These are phyloP conservation scores for Backusella circina DNA, from an alignment of 192 early-diverging fungal genomes.

Conservation along the genomic window DNA sequence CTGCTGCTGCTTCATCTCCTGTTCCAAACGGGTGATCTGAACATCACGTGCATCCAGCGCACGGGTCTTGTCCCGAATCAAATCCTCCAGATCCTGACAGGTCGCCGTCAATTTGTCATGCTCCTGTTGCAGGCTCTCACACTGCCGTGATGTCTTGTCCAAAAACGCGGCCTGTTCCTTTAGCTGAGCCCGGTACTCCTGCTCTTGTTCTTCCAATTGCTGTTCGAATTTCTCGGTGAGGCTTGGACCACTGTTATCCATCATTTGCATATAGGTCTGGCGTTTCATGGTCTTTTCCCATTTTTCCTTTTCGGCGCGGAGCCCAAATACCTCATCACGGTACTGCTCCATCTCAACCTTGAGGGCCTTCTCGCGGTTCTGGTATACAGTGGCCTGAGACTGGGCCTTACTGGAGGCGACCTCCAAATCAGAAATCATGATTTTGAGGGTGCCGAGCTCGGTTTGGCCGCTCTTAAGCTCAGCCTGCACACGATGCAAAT, in stretches of 20 bases:
- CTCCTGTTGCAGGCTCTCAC: constrained; percentile 20
- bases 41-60: constrained; percentile 37
- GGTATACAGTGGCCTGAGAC: neutral
- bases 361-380: constrained; percentile 14
- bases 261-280: constrained; percentile 34
- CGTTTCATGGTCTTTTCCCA: constrained; percentile 39
- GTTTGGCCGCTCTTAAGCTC: neutral
- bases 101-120: constrained; percentile 20
- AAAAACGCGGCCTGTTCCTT: constrained; percentile 29
- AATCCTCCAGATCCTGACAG: constrained; percentile 27
- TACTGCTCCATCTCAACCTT: constrained; percentile 32
- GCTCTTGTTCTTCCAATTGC: constrained; percentile 30
- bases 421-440: constrained; percentile 28
- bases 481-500: neutral
- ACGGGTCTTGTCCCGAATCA: constrained; percentile 36
- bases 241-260: constrained; percentile 29
- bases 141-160: constrained; percentile 18
- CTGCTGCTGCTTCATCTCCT: constrained; percentile 23
- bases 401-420: constrained; percentile 26
- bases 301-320: constrained; percentile 30
- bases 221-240: constrained; percentile 24
- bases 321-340: constrained; percentile 14
- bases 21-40: constrained; percentile 31
- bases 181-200: constrained; percentile 32
- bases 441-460: constrained; percentile 3